Evolutionary conservation across 176 grass and related monocot species (phyloP), one percentile per base, ranked within the genome.

Genomic region (Triticum timopheevii): DNA sequence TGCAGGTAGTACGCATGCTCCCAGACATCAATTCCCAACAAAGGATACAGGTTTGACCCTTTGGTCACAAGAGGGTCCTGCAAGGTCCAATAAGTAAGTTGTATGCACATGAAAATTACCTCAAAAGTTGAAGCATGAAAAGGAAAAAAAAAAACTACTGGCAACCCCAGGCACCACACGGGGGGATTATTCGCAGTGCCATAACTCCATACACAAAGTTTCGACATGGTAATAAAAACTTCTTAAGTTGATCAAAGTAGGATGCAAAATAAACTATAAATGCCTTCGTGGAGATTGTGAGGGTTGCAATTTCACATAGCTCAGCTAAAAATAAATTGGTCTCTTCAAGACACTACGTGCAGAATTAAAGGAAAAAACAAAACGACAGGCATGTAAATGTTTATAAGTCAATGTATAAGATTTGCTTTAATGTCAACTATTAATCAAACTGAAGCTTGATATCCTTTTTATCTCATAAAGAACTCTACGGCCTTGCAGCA

Each of bases 1-100:
- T 99, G 97, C 42, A 99, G 85, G 85, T 99, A 99, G 89, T 99
- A 99, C 0, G 97, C 97, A 83, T 99, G 97, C 83, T 99, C 97
- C 97, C 97, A 99, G 54, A 96, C 97, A 93, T 99, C 97, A 82
- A 99, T 93, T 34, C 97, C 97, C 65, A 99, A 82, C 74, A 99
- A 93, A 61, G 97, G 90, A 86, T 94, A 67, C 59, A 99, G 88
- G 71, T 33, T 93, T 91, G 90, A 85, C n/a, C 94, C 94, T 90
- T 99, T 99, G 30, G 92, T 93, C 79, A 99, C 92, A 70, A 99
- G 49, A 83, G 97, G 90, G 50, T 96, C 97, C 97, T 99, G 78
- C 68, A 77, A 59, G 61, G 25, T 71, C 24, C 45, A 80, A 87
- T 6, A 74, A 80, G 42, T 81, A 42, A 92, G 68, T 8, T 38